Percentiles rank a stretch among this genome's conserved stretches.
These are phyloP conservation scores for Posidonia australis DNA, from an alignment of 106 monocot species.

Conservation along the genomic window DNA sequence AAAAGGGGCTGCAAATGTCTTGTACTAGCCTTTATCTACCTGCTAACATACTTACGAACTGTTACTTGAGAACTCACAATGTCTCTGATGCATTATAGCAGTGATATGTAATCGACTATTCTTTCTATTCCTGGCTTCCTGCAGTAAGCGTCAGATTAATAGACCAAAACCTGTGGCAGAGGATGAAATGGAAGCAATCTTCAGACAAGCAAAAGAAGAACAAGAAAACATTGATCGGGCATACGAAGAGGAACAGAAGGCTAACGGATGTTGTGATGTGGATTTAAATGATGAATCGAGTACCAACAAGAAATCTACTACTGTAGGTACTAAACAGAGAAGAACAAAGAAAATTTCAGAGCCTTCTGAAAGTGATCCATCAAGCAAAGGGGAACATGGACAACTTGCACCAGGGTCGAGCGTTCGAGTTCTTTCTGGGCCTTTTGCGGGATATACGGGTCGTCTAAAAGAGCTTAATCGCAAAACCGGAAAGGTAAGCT, in stretches of 20 bases:
- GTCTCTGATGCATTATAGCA: neutral
- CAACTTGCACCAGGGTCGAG: conserved; percentile 35
- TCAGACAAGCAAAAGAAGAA: conserved; percentile 59
- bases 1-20: no score
- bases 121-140: conserved; percentile 3
- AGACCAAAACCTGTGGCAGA: conserved; percentile 62
- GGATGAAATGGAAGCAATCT: conserved; percentile 69
- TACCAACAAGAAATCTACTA: neutral
- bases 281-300: conserved; percentile 2
- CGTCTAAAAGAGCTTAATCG: conserved; percentile 45
- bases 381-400: neutral
- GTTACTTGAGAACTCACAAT: neutral
- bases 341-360: conserved; percentile 23
- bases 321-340: conserved; percentile 10
- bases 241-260: conserved; percentile 28
- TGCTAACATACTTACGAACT: no score
- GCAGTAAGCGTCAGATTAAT: conserved; percentile 73
- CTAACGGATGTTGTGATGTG: neutral
- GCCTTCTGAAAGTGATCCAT: conserved; percentile 4
- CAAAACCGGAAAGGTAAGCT: conserved; percentile 50
- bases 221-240: conserved; percentile 47
- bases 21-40: no score
- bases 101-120: neutral
- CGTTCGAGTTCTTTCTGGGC: conserved; percentile 69
- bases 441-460: conserved; percentile 61